Conservation (phyloP, 208 protist genomes). For the Crithidia sp. region DNA sequence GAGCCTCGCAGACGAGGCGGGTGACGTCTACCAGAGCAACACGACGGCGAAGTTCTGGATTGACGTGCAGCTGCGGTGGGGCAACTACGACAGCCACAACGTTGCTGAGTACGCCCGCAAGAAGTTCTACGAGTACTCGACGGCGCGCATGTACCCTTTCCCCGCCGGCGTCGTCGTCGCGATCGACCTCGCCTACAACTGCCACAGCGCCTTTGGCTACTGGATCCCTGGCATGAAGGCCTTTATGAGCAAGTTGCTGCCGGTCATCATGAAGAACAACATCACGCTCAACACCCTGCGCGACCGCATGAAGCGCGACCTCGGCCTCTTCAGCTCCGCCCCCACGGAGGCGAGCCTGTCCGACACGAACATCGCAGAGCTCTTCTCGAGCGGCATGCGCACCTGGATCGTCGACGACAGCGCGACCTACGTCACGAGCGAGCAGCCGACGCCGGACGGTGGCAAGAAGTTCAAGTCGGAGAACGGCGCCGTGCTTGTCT, state of each 20-base stretch:
- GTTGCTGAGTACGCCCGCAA: constrained; percentile 99
- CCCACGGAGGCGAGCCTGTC: constrained; percentile 99
- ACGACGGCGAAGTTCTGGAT: constrained; percentile 99
- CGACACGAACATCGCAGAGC: constrained; percentile 98
- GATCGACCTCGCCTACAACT: constrained; percentile 99
- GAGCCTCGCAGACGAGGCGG: constrained; percentile 79
- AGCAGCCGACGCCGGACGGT: constrained; percentile 99
- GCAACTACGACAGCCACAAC: constrained; percentile 99
- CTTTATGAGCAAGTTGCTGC: constrained; percentile 97
- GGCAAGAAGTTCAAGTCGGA: constrained; percentile 97
- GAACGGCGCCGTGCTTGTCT: constrained; percentile 99
- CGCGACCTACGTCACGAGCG: constrained; percentile 99
- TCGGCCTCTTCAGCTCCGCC: constrained; percentile 99
- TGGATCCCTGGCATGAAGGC: constrained; percentile 98
- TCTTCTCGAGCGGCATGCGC: constrained; percentile 99
- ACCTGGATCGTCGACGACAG: constrained; percentile 99
- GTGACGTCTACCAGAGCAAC: constrained; percentile 69
- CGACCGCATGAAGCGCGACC: constrained; percentile 99
- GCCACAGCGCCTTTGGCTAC: constrained; percentile 98
- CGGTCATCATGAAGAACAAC: constrained; percentile 99
- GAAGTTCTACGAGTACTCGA: constrained; percentile 99
- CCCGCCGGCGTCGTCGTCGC: constrained; percentile 98
- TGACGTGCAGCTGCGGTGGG: constrained; percentile 99
- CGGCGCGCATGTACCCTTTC: constrained; percentile 99
- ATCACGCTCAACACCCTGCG: constrained; percentile 99